These are phyloP conservation scores for Paramecium pentaurelia DNA, from an alignment of 73 alveolate genomes.

Conservation along the genomic window DNA sequence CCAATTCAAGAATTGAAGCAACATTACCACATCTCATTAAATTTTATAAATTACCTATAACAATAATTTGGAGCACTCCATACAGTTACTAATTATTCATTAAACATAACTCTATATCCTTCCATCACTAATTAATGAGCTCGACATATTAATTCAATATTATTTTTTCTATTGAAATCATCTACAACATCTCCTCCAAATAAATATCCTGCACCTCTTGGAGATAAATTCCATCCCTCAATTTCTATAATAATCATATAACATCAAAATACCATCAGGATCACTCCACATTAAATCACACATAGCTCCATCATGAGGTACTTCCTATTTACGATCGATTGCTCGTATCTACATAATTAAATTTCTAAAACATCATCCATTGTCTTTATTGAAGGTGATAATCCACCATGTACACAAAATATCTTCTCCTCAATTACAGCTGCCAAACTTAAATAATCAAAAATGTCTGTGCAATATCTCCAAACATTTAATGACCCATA, in stretches of 20 bases:
- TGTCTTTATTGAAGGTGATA: slow-evolving; percentile 88
- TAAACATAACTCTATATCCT: slow-evolving; percentile 87
- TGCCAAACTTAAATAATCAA: slow-evolving; percentile 88
- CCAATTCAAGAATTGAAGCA: slow-evolving; percentile 82
- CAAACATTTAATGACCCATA: slow-evolving; percentile 94
- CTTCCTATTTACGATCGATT: slow-evolving; percentile 98
- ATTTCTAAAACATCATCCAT: slow-evolving; percentile 79
- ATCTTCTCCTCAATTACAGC: slow-evolving; percentile 90
- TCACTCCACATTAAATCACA: slow-evolving; percentile 98
- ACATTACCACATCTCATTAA: slow-evolving; percentile 82
- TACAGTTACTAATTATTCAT: slow-evolving; percentile 77
- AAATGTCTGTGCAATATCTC: slow-evolving; percentile 95
- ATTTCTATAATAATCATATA: neutral
- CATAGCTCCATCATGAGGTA: slow-evolving; percentile 99
- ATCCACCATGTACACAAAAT: slow-evolving; percentile 98
- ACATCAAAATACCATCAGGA: slow-evolving; percentile 82
- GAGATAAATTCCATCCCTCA: slow-evolving; percentile 68
- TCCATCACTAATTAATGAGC: slow-evolving; percentile 97
- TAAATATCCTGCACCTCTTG: slow-evolving; percentile 97
- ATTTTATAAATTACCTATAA: slow-evolving; percentile 34
- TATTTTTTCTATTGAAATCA: slow-evolving; percentile 81
- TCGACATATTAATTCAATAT: slow-evolving; percentile 88
- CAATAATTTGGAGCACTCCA: slow-evolving; percentile 87
- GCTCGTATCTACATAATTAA: slow-evolving; percentile 73
- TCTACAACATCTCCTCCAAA: slow-evolving; percentile 93